Conservation (phyloP, 805 yeast genomes). For the Suhomyces sp. region DNA sequence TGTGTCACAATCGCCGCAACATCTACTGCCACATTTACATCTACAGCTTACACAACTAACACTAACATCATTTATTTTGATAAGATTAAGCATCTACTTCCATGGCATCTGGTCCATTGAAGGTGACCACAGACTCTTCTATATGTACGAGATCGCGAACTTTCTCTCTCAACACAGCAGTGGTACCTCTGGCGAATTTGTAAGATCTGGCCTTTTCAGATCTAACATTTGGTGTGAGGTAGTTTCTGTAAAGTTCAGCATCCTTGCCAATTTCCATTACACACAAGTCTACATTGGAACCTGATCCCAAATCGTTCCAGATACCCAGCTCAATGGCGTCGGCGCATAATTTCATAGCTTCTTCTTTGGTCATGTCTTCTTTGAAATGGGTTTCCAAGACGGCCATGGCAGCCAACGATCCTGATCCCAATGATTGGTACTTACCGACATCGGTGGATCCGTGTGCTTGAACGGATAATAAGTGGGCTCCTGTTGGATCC, state of each 20-base stretch:
- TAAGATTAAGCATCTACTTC: constrained; percentile 6
- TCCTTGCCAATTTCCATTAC: constrained; percentile 93
- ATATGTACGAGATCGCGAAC: constrained; percentile 65
- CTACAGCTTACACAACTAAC: background rate
- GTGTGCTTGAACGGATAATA: constrained; percentile 93
- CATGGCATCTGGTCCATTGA: constrained; percentile 7
- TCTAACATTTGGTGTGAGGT: constrained; percentile 87
- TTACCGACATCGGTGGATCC: constrained; percentile 97
- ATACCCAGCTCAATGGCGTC: constrained; percentile 97
- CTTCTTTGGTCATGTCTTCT: constrained; percentile 73
- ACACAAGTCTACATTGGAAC: constrained; percentile 96
- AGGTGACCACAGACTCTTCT: constrained; percentile 43
- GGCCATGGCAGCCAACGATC: constrained; percentile 98
- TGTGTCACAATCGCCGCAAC: background rate
- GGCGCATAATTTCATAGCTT: constrained; percentile 86
- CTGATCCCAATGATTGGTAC: constrained; percentile 91
- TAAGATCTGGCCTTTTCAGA: constrained; percentile 77
- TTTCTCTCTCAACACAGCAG: constrained; percentile 72
- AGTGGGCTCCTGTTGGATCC: constrained; percentile 93
- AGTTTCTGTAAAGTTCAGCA: constrained; percentile 81
- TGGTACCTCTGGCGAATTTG: constrained; percentile 90
- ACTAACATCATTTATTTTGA: background rate
- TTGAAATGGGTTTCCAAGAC: constrained; percentile 88
- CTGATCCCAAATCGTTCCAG: constrained; percentile 98
- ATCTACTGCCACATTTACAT: background rate